Evolutionary conservation across 1,139 yeast species (phyloP).

Genomic region (Eremothecium cymbalariae): DNA sequence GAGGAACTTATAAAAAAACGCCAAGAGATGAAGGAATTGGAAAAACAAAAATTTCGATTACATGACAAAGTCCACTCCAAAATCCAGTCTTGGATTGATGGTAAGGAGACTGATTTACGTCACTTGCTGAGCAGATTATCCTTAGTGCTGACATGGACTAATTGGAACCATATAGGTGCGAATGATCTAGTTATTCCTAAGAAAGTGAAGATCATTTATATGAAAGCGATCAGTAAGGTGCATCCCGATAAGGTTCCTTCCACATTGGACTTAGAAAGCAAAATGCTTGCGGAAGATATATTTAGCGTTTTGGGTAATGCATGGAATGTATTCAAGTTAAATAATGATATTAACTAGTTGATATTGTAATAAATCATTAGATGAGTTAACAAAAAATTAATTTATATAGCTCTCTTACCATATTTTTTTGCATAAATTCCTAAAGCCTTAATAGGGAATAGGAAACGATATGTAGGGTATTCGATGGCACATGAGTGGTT

Average conservation of each 20-base stretch:
- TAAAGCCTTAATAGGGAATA: constrained; percentile 87
- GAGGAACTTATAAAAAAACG: constrained; percentile 12
- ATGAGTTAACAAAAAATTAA: background rate
- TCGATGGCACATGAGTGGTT: constrained; percentile 93
- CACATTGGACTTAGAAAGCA: constrained; percentile 53
- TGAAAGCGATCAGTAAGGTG: constrained; percentile 88
- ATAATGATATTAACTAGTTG: constrained; percentile 38
- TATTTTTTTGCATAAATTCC: constrained; percentile 53
- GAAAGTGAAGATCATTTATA: constrained; percentile 75
- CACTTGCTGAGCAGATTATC: constrained; percentile 64
- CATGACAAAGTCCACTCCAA: constrained; percentile 52
- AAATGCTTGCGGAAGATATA: constrained; percentile 79
- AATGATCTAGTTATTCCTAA: constrained; percentile 84
- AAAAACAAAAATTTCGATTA: constrained; percentile 44
- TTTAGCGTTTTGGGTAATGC: constrained; percentile 78
- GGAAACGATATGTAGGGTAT: constrained; percentile 85
- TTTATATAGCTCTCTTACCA: constrained; percentile 12
- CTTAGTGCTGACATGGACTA: constrained; percentile 51
- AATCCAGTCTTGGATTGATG: constrained; percentile 57
- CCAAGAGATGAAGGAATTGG: constrained; percentile 36
- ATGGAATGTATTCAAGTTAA: constrained; percentile 77
- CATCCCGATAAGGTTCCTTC: constrained; percentile 81
- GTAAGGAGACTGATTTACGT: constrained; percentile 73
- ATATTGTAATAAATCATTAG: background rate
- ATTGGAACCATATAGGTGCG: constrained; percentile 57